Percentiles rank a stretch among this genome's conserved stretches.
Evolutionary conservation across 495 filamentous ascomycete genomes (phyloP).

Genomic region (Podospora fimiseda): DNA sequence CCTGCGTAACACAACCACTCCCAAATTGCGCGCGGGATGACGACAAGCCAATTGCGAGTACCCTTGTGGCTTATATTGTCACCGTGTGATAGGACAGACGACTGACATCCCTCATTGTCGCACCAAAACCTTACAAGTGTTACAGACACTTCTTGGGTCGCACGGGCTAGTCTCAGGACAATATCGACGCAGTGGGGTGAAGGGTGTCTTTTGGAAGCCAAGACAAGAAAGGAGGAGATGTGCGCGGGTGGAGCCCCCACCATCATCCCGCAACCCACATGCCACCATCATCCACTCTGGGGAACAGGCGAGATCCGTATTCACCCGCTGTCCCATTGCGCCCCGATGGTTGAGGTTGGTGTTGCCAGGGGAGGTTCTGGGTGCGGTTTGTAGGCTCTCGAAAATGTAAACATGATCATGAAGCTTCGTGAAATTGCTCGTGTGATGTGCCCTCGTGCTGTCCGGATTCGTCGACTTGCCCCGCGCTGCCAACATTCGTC

Average conservation of each 20-base stretch:
- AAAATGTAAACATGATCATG: no score
- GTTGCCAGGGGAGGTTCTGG: neutral
- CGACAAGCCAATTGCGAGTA: constrained; percentile 27
- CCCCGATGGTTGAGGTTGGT: neutral
- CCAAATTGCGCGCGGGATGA: constrained; percentile 30
- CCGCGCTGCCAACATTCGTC: no score
- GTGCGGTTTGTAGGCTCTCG: no score
- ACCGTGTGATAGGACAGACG: constrained; percentile 24
- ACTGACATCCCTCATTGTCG: neutral
- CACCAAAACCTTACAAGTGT: no score
- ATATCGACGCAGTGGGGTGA: neutral
- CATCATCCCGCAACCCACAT: neutral
- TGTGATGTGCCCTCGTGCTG: neutral
- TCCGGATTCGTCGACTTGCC: neutral
- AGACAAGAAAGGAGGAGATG: constrained; percentile 1
- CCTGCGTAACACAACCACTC: constrained; percentile 15
- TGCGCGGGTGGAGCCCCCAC: constrained; percentile 6
- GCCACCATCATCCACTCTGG: constrained; percentile 3
- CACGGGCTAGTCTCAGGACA: neutral
- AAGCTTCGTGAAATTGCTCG: neutral
- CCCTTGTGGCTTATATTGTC: constrained; percentile 25
- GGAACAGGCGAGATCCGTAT: neutral
- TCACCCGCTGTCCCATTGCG: neutral
- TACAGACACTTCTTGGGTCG: neutral
- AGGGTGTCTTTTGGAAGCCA: neutral